Evolutionary conservation across 192 early-diverging fungal genomes (phyloP).

Genomic region (Coemansia sp.): DNA sequence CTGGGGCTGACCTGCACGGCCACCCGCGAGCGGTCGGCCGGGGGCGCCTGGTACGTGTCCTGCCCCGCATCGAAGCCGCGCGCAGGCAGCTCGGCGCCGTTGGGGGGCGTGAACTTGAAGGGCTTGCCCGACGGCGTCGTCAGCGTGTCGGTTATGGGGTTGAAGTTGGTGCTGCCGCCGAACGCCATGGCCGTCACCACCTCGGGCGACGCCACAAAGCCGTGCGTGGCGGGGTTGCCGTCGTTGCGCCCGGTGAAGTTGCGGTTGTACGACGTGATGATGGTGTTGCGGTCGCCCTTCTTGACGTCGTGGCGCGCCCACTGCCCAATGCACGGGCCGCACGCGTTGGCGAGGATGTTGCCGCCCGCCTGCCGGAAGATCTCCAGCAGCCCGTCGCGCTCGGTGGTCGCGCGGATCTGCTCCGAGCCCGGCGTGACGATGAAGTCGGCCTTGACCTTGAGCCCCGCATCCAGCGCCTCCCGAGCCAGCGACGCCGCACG

Average conservation of each 20-base stretch:
- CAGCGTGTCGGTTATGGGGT: constrained; percentile 83
- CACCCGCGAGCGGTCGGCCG: constrained; percentile 73
- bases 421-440: constrained; percentile 96
- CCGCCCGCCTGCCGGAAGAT: constrained; percentile 85
- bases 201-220: constrained; percentile 97
- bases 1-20: constrained; percentile 75
- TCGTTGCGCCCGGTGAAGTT: constrained; percentile 97
- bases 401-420: constrained; percentile 97
- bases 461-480: constrained; percentile 80
- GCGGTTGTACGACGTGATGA: constrained; percentile 95
- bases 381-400: constrained; percentile 83
- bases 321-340: constrained; percentile 94
- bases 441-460: constrained; percentile 77
- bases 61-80: constrained; percentile 91
- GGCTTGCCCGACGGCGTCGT: constrained; percentile 81
- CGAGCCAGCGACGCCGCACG: constrained; percentile 87
- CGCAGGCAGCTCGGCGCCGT: constrained; percentile 85
- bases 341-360: constrained; percentile 91
- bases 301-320: constrained; percentile 77
- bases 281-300: constrained; percentile 79
- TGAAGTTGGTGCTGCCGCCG: constrained; percentile 82
- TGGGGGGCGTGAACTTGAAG: constrained; percentile 88
- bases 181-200: constrained; percentile 93
- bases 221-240: constrained; percentile 88
- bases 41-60: constrained; percentile 95